Percentiles rank a stretch among this genome's conserved stretches.
Conservation (phyloP, 2,329 filamentous ascomycete genomes). For the Trichoderma gracile region DNA sequence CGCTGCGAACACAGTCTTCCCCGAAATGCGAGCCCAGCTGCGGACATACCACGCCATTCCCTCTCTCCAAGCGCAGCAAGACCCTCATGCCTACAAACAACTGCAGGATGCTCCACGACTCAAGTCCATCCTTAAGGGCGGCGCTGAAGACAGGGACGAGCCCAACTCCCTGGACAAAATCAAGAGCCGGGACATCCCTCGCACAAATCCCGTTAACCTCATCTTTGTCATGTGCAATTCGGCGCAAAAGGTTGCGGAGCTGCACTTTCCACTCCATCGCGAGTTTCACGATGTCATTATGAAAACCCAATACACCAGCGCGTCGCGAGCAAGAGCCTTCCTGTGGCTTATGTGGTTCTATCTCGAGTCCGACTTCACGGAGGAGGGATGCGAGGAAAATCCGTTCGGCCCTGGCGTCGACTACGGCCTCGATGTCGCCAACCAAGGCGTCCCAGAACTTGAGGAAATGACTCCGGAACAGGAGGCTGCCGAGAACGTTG, state of each 20-base stretch:
- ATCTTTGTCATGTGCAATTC: conserved; percentile 93
- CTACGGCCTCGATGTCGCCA: conserved; percentile 63
- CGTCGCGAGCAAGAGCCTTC: conserved; percentile 82
- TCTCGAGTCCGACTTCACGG: conserved; percentile 89
- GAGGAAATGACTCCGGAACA: conserved; percentile 65
- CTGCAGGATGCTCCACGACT: conserved; percentile 92
- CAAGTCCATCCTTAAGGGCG: conserved; percentile 96
- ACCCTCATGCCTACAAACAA: conserved; percentile 95
- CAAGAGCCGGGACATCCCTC: conserved; percentile 61
- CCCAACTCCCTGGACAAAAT: conserved; percentile 83
- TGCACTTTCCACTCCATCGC: conserved; percentile 80
- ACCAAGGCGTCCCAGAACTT: conserved; percentile 69
- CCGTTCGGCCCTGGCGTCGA: conserved; percentile 78
- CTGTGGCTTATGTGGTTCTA: conserved; percentile 99
- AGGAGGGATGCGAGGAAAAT: conserved; percentile 84
- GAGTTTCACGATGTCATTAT: conserved; percentile 98
- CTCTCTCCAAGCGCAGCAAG: conserved; percentile 90
- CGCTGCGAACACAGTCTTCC: conserved; percentile 69
- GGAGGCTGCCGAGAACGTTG: conserved; percentile 69
- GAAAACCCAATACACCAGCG: conserved; percentile 79
- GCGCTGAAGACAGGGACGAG: conserved; percentile 85
- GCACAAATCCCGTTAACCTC: conserved; percentile 95
- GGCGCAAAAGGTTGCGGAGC: conserved; percentile 86
- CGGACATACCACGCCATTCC: conserved; percentile 98
- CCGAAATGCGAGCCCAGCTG: conserved; percentile 96